Evolutionary conservation across 192 early-diverging fungal species (phyloP).

Genomic region (Linnemannia exigua): DNA sequence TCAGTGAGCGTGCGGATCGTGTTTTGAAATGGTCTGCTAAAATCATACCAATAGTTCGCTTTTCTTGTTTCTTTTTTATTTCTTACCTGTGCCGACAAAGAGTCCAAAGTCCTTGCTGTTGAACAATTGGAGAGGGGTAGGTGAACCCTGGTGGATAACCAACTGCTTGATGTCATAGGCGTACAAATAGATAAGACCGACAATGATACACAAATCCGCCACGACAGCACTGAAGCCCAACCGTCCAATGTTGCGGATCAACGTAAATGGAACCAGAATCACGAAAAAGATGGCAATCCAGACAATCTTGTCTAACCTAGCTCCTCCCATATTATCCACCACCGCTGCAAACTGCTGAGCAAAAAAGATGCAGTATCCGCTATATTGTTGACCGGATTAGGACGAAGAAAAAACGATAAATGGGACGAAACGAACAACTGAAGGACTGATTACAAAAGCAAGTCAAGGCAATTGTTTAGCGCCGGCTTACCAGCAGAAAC

Average conservation of each 20-base stretch:
- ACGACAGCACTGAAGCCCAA: slow-evolving; percentile 83
- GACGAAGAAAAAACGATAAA: not conserved
- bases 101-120: slow-evolving; percentile 56
- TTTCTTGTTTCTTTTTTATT: slow-evolving; percentile 27
- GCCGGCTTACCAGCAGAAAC: slow-evolving; percentile 79
- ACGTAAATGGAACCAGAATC: slow-evolving; percentile 83
- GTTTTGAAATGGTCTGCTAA: no score
- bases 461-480: not conserved
- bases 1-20: no score
- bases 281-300: slow-evolving; percentile 79
- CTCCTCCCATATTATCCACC: slow-evolving; percentile 75
- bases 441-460: not conserved
- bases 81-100: slow-evolving; percentile 59
- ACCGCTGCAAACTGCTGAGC: slow-evolving; percentile 85
- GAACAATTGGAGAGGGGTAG: slow-evolving; percentile 70
- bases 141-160: slow-evolving; percentile 60
- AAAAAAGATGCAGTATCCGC: slow-evolving; percentile 86
- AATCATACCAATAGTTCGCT: no score
- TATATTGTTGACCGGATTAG: slow-evolving; percentile 4
- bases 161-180: slow-evolving; percentile 79
- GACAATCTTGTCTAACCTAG: slow-evolving; percentile 69
- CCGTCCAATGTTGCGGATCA: slow-evolving; percentile 88
- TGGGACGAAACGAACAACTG: not conserved
- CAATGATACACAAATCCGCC: slow-evolving; percentile 90
- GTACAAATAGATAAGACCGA: slow-evolving; percentile 83